A percentile compares a stretch with the other conserved stretches of the same genome.
Conservation (phyloP, 208 protist genomes). For the Leishmania turanica region DNA sequence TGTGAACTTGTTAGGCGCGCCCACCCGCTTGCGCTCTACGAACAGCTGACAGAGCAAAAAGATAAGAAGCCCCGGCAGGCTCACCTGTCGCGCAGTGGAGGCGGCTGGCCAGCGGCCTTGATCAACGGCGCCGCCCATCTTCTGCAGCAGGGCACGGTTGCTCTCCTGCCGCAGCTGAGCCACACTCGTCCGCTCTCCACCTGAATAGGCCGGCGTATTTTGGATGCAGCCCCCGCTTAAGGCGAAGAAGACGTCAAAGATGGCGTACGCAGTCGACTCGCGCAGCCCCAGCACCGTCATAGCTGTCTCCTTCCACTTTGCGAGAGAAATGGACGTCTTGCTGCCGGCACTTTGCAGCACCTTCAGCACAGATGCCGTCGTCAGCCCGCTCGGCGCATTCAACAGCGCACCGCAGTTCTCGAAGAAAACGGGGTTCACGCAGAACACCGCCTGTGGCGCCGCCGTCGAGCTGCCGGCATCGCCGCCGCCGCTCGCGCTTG, state of each 20-base stretch:
- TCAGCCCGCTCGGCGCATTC: slow-evolving; percentile 68
- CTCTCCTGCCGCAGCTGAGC: slow-evolving; percentile 84
- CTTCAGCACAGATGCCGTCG: slow-evolving; percentile 73
- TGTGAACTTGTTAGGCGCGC: slow-evolving; percentile 41
- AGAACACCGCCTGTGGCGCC: slow-evolving; percentile 65
- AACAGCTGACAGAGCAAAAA: slow-evolving; percentile 87
- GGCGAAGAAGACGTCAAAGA: slow-evolving; percentile 91
- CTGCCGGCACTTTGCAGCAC: slow-evolving; percentile 67
- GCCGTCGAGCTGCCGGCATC: slow-evolving; percentile 22
- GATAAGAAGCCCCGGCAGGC: slow-evolving; percentile 76
- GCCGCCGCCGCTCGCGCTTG: not conserved
- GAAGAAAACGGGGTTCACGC: slow-evolving; percentile 85
- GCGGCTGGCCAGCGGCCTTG: slow-evolving; percentile 68
- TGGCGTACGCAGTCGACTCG: slow-evolving; percentile 63
- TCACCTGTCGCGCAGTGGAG: slow-evolving; percentile 74
- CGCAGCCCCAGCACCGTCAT: slow-evolving; percentile 64
- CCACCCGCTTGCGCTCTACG: slow-evolving; percentile 64
- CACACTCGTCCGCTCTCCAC: slow-evolving; percentile 47
- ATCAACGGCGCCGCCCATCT: slow-evolving; percentile 86
- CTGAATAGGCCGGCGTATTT: slow-evolving; percentile 48
- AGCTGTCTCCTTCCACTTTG: slow-evolving; percentile 80
- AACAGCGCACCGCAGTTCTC: slow-evolving; percentile 81
- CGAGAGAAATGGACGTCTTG: slow-evolving; percentile 75
- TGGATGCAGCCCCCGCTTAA: slow-evolving; percentile 83
- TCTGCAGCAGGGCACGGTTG: slow-evolving; percentile 75